Evolutionary conservation across 1,284 basidiomycete genomes (phyloP).

Genomic region (Nidula niveotomentosa): DNA sequence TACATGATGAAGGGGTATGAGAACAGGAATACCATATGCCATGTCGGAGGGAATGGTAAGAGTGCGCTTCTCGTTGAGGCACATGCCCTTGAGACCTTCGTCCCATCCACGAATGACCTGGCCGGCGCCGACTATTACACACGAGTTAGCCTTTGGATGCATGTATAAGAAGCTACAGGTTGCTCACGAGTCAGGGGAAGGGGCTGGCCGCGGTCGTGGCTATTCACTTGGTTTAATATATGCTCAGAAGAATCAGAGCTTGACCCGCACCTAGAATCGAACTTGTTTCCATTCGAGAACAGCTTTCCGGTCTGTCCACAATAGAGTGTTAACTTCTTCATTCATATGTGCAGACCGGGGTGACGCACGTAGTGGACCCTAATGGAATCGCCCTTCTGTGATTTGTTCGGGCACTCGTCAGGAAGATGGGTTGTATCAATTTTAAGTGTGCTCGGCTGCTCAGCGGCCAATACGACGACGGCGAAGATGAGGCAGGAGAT

Average conservation of each 20-base stretch:
- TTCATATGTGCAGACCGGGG: background rate
- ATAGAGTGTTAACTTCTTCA: background rate
- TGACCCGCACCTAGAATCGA: conserved; percentile 72
- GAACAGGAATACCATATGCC: conserved; percentile 72
- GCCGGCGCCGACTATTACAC: conserved; percentile 63
- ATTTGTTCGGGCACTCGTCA: conserved; percentile 55
- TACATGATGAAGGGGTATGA: background rate
- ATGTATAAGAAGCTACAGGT: background rate
- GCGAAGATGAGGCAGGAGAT: conserved; percentile 38
- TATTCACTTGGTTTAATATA: conserved; percentile 18
- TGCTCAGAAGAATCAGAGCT: background rate
- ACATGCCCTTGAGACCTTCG: conserved; percentile 81
- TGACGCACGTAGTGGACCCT: conserved; percentile 76
- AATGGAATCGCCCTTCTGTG: conserved; percentile 66
- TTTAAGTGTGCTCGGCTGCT: conserved; percentile 51
- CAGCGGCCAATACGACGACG: conserved; percentile 32
- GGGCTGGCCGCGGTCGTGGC: conserved; percentile 66
- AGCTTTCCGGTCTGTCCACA: conserved; percentile 68
- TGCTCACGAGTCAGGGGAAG: conserved; percentile 67
- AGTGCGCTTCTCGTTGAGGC: conserved; percentile 88
- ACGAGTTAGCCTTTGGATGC: background rate
- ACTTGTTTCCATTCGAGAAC: conserved; percentile 71
- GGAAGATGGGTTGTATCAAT: conserved; percentile 65
- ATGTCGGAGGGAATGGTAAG: conserved; percentile 79
- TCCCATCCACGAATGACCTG: conserved; percentile 88